These are phyloP conservation scores for Candolleomyces efflorescens DNA, from an alignment of 768 basidiomycete species.

Conservation along the genomic window DNA sequence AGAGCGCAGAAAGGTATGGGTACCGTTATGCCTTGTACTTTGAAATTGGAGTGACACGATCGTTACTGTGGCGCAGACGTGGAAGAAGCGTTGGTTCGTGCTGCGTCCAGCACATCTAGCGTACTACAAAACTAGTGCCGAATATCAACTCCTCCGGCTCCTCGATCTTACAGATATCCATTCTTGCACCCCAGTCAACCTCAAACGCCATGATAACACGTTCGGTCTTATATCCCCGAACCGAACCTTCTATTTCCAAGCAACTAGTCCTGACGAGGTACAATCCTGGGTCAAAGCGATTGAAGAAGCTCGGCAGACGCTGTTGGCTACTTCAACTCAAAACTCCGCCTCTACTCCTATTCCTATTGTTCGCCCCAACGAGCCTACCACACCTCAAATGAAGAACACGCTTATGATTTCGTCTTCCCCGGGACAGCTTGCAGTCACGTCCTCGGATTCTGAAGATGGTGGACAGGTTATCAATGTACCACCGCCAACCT, in stretches of 20 bases:
- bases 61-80: constrained; percentile 52
- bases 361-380: constrained; percentile 17
- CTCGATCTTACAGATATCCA: constrained; percentile 87
- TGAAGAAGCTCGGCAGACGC: constrained; percentile 65
- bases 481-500: constrained; percentile 7
- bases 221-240: constrained; percentile 90
- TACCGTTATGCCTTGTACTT: not conserved
- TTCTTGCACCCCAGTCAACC: constrained; percentile 78
- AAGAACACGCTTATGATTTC: constrained; percentile 17
- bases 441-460: constrained; percentile 72
- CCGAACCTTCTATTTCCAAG: constrained; percentile 90
- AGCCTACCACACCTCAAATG: constrained; percentile 10
- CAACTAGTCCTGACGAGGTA: constrained; percentile 65
- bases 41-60: not conserved
- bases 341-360: constrained; percentile 51
- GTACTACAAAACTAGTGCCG: constrained; percentile 94
- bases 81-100: constrained; percentile 99
- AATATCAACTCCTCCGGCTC: constrained; percentile 88
- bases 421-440: constrained; percentile 36
- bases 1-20: constrained; percentile 85
- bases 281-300: constrained; percentile 81
- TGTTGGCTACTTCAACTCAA: constrained; percentile 61
- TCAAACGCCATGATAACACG: constrained; percentile 86
- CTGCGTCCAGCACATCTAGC: constrained; percentile 87
- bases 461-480: constrained; percentile 45